Evolutionary conservation across 805 yeast species (phyloP).

Genomic region (Suhomyces vadensis): DNA sequence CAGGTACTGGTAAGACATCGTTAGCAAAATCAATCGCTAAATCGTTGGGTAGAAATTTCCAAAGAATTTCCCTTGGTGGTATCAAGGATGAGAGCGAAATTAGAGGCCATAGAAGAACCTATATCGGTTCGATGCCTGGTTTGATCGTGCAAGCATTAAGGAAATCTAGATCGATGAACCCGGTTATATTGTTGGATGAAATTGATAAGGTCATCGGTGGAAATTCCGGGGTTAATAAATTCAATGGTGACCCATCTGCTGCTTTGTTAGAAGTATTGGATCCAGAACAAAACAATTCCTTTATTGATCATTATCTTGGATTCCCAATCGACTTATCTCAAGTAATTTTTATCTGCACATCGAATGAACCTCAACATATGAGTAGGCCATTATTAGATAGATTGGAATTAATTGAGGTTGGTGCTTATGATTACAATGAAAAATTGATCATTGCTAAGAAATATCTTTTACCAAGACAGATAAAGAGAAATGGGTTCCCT

Average conservation of each 20-base stretch:
- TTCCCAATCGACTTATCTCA: slow-evolving; percentile 84
- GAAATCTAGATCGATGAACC: slow-evolving; percentile 75
- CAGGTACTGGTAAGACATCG: slow-evolving; percentile 92
- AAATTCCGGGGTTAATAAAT: slow-evolving; percentile 40
- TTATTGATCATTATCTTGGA: slow-evolving; percentile 81
- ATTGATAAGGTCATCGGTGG: slow-evolving; percentile 76
- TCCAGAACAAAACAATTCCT: slow-evolving; percentile 80
- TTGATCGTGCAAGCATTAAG: slow-evolving; percentile 73
- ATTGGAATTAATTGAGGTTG: slow-evolving; percentile 75
- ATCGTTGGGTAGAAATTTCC: slow-evolving; percentile 71
- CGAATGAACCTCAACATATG: slow-evolving; percentile 70
- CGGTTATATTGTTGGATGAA: slow-evolving; percentile 81
- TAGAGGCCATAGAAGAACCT: slow-evolving; percentile 87
- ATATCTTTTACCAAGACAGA: slow-evolving; percentile 75
- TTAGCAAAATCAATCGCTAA: slow-evolving; percentile 79
- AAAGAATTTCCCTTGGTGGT: slow-evolving; percentile 83
- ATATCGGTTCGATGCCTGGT: slow-evolving; percentile 93
- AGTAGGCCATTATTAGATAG: slow-evolving; percentile 80
- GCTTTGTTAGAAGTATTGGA: slow-evolving; percentile 86
- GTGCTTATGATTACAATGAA: slow-evolving; percentile 79
- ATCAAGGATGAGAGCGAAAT: slow-evolving; percentile 86
- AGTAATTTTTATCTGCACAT: slow-evolving; percentile 81
- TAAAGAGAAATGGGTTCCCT: slow-evolving; percentile 63
- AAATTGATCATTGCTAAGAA: slow-evolving; percentile 69
- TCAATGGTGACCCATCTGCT: slow-evolving; percentile 87